Evolutionary conservation across 2,329 filamentous ascomycete species (phyloP), one percentile per base, ranked within the genome.

Genomic region (Verticillium zaregamsianum): DNA sequence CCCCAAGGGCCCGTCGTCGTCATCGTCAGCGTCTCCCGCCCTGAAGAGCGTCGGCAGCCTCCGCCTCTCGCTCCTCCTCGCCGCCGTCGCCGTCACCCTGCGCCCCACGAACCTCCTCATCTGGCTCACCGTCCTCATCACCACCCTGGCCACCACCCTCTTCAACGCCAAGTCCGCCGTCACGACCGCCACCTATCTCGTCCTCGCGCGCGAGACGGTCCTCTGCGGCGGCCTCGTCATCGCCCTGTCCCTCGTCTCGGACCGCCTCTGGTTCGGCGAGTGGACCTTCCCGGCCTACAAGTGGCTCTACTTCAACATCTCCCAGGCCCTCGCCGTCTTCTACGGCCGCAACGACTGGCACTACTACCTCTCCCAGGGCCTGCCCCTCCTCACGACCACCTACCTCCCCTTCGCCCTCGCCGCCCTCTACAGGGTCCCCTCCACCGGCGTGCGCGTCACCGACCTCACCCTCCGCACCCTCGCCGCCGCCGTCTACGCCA

Each of bases 301-400:
- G 61, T 98, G 93, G 78, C 82, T 98, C 62, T 86, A 94, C 71
- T 94, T 97, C 81, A 99, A 99, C 77, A 82, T 99, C 61, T 86
- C 89, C 23, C 90, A 96, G 73, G 91, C 90, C 8, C 82, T 99
- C 6, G 92, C 95, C 31, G 86, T 94, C 57, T 98, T 98, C 76
- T 99, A 99, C 72, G 95, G 95, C 25, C 85, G 81, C 57, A 98
- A 96, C 75, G 87, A 92, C 65, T 90, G 90, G 83, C 93, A 97
- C 74, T 99, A 98, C 78, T 99, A 97, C 74, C 76, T 96, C 33
- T 90, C 91, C 0, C 93, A 99, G 76, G 95, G 93, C 5, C 82
- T 97, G 31, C 94, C 95, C 2, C 83, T 98, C 0, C 85, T 97
- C 5, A 88, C 95, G 35, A 97, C 90, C 9, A 93, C 92, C 1